Percentiles rank a stretch among this genome's conserved stretches.
phyloP scores from a whole-genome alignment of 805 yeast genomes.

The Monosporozyma solicola region DNA sequence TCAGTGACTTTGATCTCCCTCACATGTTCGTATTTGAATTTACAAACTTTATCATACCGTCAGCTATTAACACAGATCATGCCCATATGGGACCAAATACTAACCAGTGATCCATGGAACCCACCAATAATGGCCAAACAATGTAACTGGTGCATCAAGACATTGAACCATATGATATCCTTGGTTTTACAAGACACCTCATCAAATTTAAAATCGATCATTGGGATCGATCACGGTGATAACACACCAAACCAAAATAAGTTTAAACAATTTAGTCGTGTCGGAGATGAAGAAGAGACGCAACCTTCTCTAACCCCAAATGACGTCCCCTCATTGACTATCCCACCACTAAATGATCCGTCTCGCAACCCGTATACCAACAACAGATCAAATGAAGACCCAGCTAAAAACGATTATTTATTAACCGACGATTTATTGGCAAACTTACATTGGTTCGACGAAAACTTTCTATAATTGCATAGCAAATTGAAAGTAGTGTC shows the following conservation, averaged over 20 bases:
- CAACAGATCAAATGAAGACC: background rate
- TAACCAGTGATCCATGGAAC: conserved; percentile 24
- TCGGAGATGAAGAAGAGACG: conserved; percentile 18
- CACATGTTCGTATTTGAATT: conserved; percentile 38
- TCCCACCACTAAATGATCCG: background rate
- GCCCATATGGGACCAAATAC: conserved; percentile 18
- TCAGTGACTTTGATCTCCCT: conserved; percentile 36
- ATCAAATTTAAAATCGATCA: conserved; percentile 26
- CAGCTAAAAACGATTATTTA: conserved; percentile 3
- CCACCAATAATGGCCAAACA: conserved; percentile 45
- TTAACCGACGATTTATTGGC: conserved; percentile 31
- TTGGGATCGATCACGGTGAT: conserved; percentile 49
- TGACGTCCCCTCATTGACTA: background rate
- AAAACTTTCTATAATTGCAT: conserved; percentile 15
- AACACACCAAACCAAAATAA: conserved; percentile 39
- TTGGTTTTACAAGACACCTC: conserved; percentile 38
- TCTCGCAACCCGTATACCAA: background rate
- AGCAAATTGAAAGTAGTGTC: too few species aligned
- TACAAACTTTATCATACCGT: conserved; percentile 10
- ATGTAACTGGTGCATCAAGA: conserved; percentile 54
- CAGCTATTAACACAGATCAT: conserved; percentile 12
- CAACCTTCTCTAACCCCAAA: background rate
- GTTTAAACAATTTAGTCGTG: conserved; percentile 40
- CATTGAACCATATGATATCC: conserved; percentile 43
- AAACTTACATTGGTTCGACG: conserved; percentile 48